Evolutionary conservation across 306 rosid genomes (phyloP).

Genomic region (Rosa chinensis): DNA sequence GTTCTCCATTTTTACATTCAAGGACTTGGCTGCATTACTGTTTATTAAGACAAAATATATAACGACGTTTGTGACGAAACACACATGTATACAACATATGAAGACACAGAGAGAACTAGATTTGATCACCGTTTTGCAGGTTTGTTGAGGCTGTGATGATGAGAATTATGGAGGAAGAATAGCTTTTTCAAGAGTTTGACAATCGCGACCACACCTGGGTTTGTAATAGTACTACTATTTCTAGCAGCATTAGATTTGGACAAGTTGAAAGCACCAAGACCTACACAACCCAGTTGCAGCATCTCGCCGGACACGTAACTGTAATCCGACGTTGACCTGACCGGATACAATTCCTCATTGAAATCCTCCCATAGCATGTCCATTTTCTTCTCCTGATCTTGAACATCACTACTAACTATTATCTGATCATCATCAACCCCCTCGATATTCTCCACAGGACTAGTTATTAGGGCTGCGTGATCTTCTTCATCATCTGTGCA

Average conservation of each 20-base stretch:
- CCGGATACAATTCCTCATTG: conserved; percentile 10
- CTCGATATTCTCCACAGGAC: not conserved
- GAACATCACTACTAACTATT: not conserved
- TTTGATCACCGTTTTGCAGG: not conserved
- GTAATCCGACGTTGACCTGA: not conserved
- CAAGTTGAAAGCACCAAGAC: not conserved
- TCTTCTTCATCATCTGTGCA: not conserved
- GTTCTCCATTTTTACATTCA: not conserved
- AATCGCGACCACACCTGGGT: not conserved
- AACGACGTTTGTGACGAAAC: not conserved
- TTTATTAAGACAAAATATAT: not conserved
- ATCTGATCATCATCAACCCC: not conserved
- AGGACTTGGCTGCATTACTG: not conserved
- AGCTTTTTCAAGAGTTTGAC: conserved; percentile 7
- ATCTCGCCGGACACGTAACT: not conserved
- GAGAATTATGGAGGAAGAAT: conserved; percentile 11
- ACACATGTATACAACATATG: not conserved
- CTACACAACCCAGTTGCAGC: conserved; percentile 14
- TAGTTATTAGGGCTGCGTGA: too few species aligned
- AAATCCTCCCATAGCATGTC: conserved; percentile 17
- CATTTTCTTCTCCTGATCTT: not conserved
- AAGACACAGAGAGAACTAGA: not conserved
- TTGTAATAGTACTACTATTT: not conserved
- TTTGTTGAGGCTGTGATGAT: conserved; percentile 10
- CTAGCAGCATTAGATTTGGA: not conserved